These are phyloP conservation scores for Priceomyces medius DNA, from an alignment of 805 yeast species.

Conservation along the genomic window DNA sequence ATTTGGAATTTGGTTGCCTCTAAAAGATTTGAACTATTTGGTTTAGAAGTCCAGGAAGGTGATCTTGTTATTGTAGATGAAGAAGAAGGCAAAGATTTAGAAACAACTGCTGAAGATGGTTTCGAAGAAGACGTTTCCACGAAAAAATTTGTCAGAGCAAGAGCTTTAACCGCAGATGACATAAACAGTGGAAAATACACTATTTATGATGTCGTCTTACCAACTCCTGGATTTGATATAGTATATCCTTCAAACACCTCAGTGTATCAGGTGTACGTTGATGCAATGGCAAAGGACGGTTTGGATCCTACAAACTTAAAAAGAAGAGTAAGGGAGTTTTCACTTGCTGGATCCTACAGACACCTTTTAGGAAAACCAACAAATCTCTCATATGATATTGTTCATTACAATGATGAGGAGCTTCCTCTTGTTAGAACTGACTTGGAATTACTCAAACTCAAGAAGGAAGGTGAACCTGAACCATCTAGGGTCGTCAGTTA, in stretches of 20 bases:
- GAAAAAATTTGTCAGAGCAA: conserved; percentile 61
- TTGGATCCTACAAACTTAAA: conserved; percentile 85
- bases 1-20: conserved; percentile 91
- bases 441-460: conserved; percentile 42
- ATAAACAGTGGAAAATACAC: conserved; percentile 54
- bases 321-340: conserved; percentile 82
- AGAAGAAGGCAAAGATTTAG: conserved; percentile 12
- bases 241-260: conserved; percentile 71
- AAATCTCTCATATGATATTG: conserved; percentile 58
- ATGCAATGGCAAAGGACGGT: conserved; percentile 74
- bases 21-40: conserved; percentile 68
- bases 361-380: conserved; percentile 64
- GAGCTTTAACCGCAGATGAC: conserved; percentile 74
- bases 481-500: conserved; percentile 27
- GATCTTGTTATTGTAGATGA: conserved; percentile 62
- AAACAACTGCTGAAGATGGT: conserved; percentile 30
- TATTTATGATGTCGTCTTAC: conserved; percentile 83
- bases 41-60: conserved; percentile 70
- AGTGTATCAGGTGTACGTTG: conserved; percentile 60
- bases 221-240: conserved; percentile 97
- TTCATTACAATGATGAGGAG: conserved; percentile 60
- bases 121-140: conserved; percentile 71
- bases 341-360: conserved; percentile 89
- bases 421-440: conserved; percentile 82
- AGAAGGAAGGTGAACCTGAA: conserved; percentile 21